Base-by-base conservation (phyloP, 345 rosid genomes). In the Salix brachista region DNA sequence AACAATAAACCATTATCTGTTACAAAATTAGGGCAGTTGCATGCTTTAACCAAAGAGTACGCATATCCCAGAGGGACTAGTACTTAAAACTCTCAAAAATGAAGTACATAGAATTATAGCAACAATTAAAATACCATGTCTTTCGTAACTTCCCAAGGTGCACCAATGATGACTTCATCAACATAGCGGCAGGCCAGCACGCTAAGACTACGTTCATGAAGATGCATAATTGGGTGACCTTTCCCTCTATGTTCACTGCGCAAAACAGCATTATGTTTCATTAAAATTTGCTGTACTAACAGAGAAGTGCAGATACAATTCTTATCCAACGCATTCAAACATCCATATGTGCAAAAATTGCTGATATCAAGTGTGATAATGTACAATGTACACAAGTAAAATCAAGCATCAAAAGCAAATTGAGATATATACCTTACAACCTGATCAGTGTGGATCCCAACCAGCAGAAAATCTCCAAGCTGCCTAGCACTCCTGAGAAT, bases 141-240 rank as follows among this genome's bases (percentile, higher is more conserved):
- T 85, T 69, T 89, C 1, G 99, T 84, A 66, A 95, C 87, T 86
- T 90, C 96, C 97, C 93, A 92, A 69, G 99, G 99, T 65, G 99
- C 97, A 74, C 99, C 99, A 64, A 95, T 95, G 80, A 95, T 92
- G 79, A 95, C 93, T 86, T 95, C 99, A 85, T 95, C 99, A 75
- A 95, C 99, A 83, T 91, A 95, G 72, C 96, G 96, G 74, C 97
- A 94, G 65, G 95, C 97, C 81, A 94, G 80, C 68, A 92, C 97
- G 67, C 97, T 91, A 70, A 95, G 90, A 65, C 93, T 88, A 61
- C 99, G 91, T 77, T 95, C 99, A 81, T 92, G 97, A 52, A 95
- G 90, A 86, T 91, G 88, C 99, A 95, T 92, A 76, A 95, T 89
- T 62, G 97, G 99, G 75, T 84, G 86, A 79, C 82, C 83, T 46